These are phyloP conservation scores for Neurospora sp. DNA, from an alignment of 495 filamentous ascomycete species.

Conservation along the genomic window DNA sequence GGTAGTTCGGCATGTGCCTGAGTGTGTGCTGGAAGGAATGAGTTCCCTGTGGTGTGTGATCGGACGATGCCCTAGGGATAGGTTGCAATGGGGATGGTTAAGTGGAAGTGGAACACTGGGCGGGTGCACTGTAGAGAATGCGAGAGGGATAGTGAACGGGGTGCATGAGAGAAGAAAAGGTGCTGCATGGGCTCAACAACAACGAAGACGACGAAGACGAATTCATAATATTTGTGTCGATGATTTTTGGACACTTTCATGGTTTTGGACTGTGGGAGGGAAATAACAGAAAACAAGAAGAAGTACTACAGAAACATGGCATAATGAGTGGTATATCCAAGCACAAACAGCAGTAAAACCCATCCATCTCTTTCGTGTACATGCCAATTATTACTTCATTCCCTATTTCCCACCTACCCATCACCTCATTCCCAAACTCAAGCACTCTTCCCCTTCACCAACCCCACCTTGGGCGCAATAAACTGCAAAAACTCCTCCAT, in stretches of 20 bases:
- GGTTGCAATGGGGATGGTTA: not conserved
- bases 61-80: no score
- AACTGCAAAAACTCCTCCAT: conserved; percentile 39
- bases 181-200: not conserved
- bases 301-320: not conserved
- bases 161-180: not conserved
- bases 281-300: not conserved
- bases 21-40: not conserved
- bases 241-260: no score
- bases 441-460: not conserved
- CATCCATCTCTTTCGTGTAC: not conserved
- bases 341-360: not conserved
- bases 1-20: not conserved
- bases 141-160: not conserved
- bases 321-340: not conserved
- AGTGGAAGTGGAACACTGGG: not conserved
- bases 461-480: conserved; percentile 4
- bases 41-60: not conserved
- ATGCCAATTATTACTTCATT: not conserved
- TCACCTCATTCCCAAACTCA: not conserved
- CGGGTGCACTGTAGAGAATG: not conserved
- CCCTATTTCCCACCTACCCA: not conserved
- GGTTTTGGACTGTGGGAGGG: not conserved
- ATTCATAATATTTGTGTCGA: not conserved
- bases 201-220: not conserved